Evolutionary conservation across 208 protist genomes (phyloP).

Genomic region (Sergeia podlipaevii): DNA sequence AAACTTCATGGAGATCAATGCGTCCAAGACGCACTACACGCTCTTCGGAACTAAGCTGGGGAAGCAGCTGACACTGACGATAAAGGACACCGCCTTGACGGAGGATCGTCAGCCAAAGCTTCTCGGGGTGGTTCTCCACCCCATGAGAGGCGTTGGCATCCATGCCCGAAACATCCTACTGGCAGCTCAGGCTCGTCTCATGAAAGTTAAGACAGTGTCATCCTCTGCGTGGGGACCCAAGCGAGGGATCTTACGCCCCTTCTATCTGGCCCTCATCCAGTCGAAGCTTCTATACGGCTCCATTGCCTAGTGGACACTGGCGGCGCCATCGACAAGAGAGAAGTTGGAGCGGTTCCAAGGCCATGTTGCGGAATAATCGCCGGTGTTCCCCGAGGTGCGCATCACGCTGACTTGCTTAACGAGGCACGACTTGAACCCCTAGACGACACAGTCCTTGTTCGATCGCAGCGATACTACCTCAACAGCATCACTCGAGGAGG

Average conservation of each 20-base stretch:
- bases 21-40: constrained; percentile 10
- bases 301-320: no score
- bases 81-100: background rate
- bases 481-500: no score
- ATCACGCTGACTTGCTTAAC: constrained; percentile 1
- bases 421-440: constrained; percentile 1
- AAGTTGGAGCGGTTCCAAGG: background rate
- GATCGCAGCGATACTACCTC: no score
- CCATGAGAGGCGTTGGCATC: background rate
- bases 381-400: constrained; percentile 1
- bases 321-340: no score
- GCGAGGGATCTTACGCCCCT: background rate
- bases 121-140: background rate
- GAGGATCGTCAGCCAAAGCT: constrained; percentile 1
- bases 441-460: background rate
- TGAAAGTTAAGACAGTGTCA: background rate
- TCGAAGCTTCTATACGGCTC: no score
- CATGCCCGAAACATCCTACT: background rate
- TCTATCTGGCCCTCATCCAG: no score
- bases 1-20: constrained; percentile 15
- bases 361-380: constrained; percentile 1
- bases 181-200: background rate
- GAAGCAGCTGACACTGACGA: background rate
- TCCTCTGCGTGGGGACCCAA: background rate
- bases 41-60: background rate